A percentile compares a stretch with the other conserved stretches of the same genome.
Conservation (phyloP, 164 flowering plant species). For the Nymphaea colorata region DNA sequence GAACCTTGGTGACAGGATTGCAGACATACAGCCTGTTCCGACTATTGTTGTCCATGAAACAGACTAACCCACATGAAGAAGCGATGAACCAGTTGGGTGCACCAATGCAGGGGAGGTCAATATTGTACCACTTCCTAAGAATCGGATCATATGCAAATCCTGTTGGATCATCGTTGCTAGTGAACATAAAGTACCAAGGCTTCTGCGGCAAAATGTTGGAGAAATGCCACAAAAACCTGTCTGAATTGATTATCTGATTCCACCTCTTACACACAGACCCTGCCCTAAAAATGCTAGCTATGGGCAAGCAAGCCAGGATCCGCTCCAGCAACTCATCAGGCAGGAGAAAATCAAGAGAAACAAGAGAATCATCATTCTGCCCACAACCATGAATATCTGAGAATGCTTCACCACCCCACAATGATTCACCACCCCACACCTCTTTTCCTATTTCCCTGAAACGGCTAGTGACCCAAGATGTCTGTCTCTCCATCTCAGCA, state of each 20-base stretch:
- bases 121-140: constrained; percentile 65
- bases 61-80: constrained; percentile 75
- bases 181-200: constrained; percentile 98
- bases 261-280: constrained; percentile 83
- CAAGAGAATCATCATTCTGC: constrained; percentile 16
- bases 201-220: constrained; percentile 35
- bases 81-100: constrained; percentile 57
- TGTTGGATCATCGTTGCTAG: constrained; percentile 54
- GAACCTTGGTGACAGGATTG: constrained; percentile 62
- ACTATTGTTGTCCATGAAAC: constrained; percentile 70
- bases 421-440: constrained; percentile 11
- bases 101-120: constrained; percentile 67
- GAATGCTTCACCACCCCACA: constrained; percentile 9
- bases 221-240: constrained; percentile 56
- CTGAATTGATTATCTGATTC: constrained; percentile 64
- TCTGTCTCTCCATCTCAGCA: constrained; percentile 19
- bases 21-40: constrained; percentile 53
- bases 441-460: constrained; percentile 9
- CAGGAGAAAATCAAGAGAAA: constrained; percentile 46
- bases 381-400: constrained; percentile 35
- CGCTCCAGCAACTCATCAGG: constrained; percentile 86
- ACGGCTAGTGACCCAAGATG: constrained; percentile 17
- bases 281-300: constrained; percentile 77
- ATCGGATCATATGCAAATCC: constrained; percentile 86
- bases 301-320: constrained; percentile 62